A percentile compares a stretch with the other conserved stretches of the same genome.
phyloP scores from a whole-genome alignment of 2,329 filamentous ascomycete species.

The Coniochaeta sp. region DNA sequence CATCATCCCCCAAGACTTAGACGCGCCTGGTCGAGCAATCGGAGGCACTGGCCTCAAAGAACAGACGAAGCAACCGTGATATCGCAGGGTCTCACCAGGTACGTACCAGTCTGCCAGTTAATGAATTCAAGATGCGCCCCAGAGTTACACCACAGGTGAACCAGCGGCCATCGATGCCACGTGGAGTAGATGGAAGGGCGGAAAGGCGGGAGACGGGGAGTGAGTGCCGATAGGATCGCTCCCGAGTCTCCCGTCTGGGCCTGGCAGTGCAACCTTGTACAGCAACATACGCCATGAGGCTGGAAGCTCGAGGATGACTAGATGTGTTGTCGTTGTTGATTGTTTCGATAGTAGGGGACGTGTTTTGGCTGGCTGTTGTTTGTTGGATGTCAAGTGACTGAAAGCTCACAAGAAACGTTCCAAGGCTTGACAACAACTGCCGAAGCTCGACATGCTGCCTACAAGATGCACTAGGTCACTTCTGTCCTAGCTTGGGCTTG shows the following conservation, averaged over 20 bases:
- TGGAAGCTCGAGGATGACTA: too few relatives aligned
- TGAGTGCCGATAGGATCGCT: background rate
- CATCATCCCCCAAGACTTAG: too few relatives aligned
- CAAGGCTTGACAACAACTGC: background rate
- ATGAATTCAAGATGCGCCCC: background rate
- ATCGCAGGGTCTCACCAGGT: background rate
- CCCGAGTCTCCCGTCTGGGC: background rate
- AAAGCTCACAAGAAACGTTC: too few relatives aligned
- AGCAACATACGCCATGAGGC: background rate
- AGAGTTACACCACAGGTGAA: background rate
- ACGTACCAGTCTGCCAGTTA: background rate
- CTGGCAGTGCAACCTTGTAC: background rate
- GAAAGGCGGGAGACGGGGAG: slow-evolving; percentile 1
- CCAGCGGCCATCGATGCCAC: background rate
- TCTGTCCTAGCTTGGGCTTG: background rate
- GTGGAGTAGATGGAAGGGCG: slow-evolving; percentile 1
- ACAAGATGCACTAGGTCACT: background rate
- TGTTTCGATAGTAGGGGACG: too few relatives aligned
- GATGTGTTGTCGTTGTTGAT: too few relatives aligned
- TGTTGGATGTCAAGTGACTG: too few relatives aligned
- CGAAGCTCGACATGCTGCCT: background rate
- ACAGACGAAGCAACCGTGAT: too few relatives aligned
- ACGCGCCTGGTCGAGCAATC: background rate
- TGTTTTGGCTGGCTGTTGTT: too few relatives aligned
- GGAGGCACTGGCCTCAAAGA: background rate